Percentiles rank a stretch among this genome's conserved stretches.
These are phyloP conservation scores for Kappamyces sp. DNA, from an alignment of 192 early-diverging fungal genomes.

Conservation along the genomic window DNA sequence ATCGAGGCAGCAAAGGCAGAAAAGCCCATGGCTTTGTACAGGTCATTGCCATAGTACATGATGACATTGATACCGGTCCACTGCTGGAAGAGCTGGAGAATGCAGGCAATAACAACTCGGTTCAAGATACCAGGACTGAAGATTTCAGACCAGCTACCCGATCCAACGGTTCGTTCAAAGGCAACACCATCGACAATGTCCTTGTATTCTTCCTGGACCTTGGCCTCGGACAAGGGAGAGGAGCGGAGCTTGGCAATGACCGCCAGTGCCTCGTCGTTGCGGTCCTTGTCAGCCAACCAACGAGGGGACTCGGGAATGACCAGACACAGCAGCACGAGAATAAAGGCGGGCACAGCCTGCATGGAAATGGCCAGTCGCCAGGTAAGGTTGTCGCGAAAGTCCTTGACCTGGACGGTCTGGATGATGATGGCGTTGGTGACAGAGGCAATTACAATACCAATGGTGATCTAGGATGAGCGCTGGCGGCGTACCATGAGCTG, in stretches of 20 bases:
- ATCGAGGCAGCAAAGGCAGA: constrained; percentile 50
- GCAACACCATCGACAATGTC: constrained; percentile 48
- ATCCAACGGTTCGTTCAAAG: constrained; percentile 42
- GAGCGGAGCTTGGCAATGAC: constrained; percentile 44
- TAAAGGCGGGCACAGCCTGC: constrained; percentile 71
- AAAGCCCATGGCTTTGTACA: constrained; percentile 31
- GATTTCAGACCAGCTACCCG: constrained; percentile 57
- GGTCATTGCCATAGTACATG: constrained; percentile 45
- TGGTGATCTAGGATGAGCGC: constrained; percentile 56
- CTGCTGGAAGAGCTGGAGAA: constrained; percentile 69
- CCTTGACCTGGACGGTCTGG: constrained; percentile 17
- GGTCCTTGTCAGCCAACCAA: constrained; percentile 47
- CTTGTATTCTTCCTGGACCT: constrained; percentile 38
- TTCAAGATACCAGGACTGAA: constrained; percentile 43
- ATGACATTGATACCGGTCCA: constrained; percentile 70
- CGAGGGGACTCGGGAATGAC: constrained; percentile 70
- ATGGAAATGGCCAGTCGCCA: constrained; percentile 83
- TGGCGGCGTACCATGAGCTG: constrained; percentile 59
- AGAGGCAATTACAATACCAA: constrained; percentile 57
- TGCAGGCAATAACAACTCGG: constrained; percentile 54
- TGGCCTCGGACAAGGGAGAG: constrained; percentile 26
- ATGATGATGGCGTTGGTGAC: constrained; percentile 46
- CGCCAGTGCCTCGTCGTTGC: constrained; percentile 36
- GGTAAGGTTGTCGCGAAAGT: constrained; percentile 34
- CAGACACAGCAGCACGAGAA: constrained; percentile 60